These are phyloP conservation scores for Shiraia bambusicola DNA, from an alignment of 2,329 filamentous ascomycete genomes.

Conservation along the genomic window DNA sequence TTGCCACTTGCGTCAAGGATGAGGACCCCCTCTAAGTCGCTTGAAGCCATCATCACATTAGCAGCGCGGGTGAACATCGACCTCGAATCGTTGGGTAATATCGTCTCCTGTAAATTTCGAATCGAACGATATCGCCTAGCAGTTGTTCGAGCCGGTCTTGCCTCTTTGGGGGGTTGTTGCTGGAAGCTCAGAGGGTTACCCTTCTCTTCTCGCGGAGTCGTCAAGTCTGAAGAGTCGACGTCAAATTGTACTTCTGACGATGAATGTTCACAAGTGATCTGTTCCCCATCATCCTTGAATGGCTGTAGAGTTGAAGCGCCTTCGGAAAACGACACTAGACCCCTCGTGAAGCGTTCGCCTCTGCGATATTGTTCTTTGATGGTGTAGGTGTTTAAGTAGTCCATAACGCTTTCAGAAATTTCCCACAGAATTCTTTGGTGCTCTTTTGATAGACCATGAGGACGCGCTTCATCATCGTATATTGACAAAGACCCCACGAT, in stretches of 20 bases:
- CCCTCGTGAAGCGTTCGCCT: constrained; percentile 35
- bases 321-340: constrained; percentile 35
- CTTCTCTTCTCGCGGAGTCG: constrained; percentile 1
- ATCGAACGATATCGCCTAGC: constrained; percentile 8
- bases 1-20: constrained; percentile 37
- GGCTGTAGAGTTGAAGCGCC: constrained; percentile 26
- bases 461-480: constrained; percentile 24
- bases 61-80: constrained; percentile 40
- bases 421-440: constrained; percentile 21
- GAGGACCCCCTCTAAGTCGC: constrained; percentile 37
- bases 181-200: not conserved
- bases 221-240: not conserved
- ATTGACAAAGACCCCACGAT: constrained; percentile 29
- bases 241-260: too few relatives aligned
- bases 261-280: too few relatives aligned
- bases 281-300: constrained; percentile 6
- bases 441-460: constrained; percentile 12
- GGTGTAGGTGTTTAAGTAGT: constrained; percentile 30
- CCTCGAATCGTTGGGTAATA: constrained; percentile 31
- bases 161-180: not conserved
- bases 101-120: constrained; percentile 27
- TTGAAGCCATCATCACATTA: constrained; percentile 35
- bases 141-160: not conserved
- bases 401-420: constrained; percentile 27
- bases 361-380: constrained; percentile 27